Conservation (phyloP, 306 rosid species). For the Cucumis hystrix region DNA sequence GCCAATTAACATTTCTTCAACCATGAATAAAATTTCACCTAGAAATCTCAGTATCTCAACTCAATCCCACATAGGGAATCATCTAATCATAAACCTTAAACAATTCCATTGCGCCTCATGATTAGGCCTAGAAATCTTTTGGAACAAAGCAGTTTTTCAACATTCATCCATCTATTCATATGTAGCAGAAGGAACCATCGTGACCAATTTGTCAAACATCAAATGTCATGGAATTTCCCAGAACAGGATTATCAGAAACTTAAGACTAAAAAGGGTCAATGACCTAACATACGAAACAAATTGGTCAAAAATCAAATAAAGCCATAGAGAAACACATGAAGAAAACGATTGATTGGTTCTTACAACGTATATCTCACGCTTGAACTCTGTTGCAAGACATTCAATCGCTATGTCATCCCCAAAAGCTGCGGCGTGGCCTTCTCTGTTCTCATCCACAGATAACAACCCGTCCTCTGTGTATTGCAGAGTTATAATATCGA, state of each 20-base stretch:
- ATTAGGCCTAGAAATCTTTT: not conserved
- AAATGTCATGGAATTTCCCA: not conserved
- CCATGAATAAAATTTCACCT: not conserved
- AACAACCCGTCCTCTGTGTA: constrained; percentile 89
- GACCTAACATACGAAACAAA: not conserved
- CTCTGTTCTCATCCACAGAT: constrained; percentile 75
- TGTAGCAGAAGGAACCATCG: not conserved
- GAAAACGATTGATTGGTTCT: constrained; percentile 9
- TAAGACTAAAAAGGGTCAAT: not conserved
- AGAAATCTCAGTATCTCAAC: not conserved
- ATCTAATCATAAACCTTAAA: not conserved
- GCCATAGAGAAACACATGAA: not conserved
- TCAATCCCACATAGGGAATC: not conserved
- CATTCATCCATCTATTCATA: not conserved
- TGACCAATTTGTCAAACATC: not conserved
- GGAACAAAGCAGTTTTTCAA: not conserved
- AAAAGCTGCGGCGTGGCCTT: constrained; percentile 91
- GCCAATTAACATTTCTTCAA: not conserved
- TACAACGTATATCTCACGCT: constrained; percentile 92
- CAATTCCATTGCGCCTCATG: not conserved
- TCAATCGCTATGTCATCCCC: constrained; percentile 98
- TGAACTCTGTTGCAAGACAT: constrained; percentile 94
- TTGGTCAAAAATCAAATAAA: not conserved
- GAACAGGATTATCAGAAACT: not conserved
- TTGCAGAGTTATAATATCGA: constrained; percentile 87